Percentiles rank a stretch among this genome's conserved stretches.
These are phyloP conservation scores for Penicillium expansum DNA, from an alignment of 2,329 filamentous ascomycete species.

Conservation along the genomic window DNA sequence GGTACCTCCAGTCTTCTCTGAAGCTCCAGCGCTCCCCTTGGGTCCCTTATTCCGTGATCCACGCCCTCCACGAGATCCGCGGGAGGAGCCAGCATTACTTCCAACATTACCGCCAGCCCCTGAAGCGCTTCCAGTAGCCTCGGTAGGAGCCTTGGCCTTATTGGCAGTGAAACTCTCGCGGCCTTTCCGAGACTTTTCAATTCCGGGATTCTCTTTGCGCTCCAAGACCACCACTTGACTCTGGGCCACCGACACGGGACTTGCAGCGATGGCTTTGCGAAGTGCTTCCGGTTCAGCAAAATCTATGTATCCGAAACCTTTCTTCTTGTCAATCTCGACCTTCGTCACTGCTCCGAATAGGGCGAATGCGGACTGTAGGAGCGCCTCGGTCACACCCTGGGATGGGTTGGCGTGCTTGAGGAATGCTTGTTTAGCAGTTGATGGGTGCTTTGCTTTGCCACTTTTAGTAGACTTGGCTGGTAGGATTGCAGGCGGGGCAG, in stretches of 20 bases:
- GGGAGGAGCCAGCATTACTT: constrained; percentile 15
- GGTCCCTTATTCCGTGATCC: constrained; percentile 24
- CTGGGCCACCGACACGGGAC: constrained; percentile 77
- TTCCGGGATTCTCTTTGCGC: constrained; percentile 38
- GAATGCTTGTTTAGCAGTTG: constrained; percentile 55
- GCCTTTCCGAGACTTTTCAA: constrained; percentile 34
- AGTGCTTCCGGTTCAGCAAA: constrained; percentile 73
- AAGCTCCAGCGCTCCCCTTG: constrained; percentile 11
- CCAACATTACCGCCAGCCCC: background rate
- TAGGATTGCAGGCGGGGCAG: constrained; percentile 17
- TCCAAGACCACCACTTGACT: constrained; percentile 85
- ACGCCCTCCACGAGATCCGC: constrained; percentile 25
- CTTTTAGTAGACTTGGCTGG: constrained; percentile 26
- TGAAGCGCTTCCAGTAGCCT: background rate
- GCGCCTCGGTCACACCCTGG: constrained; percentile 82
- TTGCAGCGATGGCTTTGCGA: constrained; percentile 75
- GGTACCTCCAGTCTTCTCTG: constrained; percentile 2
- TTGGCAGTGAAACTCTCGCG: constrained; percentile 20
- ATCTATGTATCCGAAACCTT: constrained; percentile 90
- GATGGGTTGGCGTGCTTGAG: constrained; percentile 82
- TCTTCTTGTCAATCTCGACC: constrained; percentile 91
- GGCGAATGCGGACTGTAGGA: constrained; percentile 72
- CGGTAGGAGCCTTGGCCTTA: constrained; percentile 11
- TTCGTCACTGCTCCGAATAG: constrained; percentile 70
- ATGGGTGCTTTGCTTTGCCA: constrained; percentile 28